These are phyloP conservation scores for Tuber borchii DNA, from an alignment of 495 filamentous ascomycete genomes.

Conservation along the genomic window DNA sequence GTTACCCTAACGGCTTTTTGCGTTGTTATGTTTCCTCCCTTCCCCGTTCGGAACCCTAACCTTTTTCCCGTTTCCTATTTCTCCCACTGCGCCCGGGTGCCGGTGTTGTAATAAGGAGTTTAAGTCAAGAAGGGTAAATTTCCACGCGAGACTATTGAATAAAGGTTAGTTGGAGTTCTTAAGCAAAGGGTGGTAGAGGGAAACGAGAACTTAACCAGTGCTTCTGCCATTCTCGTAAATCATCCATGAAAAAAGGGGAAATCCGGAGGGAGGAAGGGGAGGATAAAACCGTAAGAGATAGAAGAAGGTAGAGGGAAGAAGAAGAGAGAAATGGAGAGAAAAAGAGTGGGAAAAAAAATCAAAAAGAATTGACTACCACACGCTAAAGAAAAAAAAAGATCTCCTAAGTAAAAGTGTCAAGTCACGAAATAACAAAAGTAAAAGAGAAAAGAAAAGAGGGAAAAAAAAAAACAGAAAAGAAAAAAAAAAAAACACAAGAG, in stretches of 20 bases:
- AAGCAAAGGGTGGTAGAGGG: neutral
- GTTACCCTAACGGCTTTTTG: conserved; percentile 1
- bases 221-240: neutral
- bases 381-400: neutral
- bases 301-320: neutral
- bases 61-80: neutral
- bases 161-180: neutral
- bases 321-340: neutral
- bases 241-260: neutral
- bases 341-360: neutral
- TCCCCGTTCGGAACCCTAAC: neutral
- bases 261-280: neutral
- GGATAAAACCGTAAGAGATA: neutral
- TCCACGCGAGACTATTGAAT: neutral
- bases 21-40: neutral
- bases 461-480: neutral
- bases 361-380: conserved; percentile 1
- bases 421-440: conserved; percentile 1
- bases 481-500: neutral
- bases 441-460: neutral
- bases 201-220: neutral
- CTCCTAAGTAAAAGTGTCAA: neutral
- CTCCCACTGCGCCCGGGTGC: neutral
- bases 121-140: neutral
- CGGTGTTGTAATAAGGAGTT: neutral